Percentiles rank a stretch among this genome's conserved stretches.
phyloP scores from a whole-genome alignment of 768 basidiomycete species.

The Boletus pseudopeckii region DNA sequence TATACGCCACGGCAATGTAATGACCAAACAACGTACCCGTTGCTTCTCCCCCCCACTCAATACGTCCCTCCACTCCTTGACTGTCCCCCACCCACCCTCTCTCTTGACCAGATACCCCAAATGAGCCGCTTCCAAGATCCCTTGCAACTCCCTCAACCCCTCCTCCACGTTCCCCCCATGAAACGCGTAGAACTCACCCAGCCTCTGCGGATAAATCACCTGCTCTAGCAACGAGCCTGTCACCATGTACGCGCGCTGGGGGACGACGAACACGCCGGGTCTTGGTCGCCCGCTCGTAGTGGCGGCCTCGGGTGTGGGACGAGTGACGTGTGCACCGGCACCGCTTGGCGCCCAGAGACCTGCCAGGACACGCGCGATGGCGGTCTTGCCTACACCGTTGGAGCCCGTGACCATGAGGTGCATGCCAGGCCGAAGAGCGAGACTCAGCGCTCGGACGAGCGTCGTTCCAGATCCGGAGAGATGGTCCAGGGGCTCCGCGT shows the following conservation, averaged over 20 bases:
- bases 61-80: slow-evolving; percentile 97
- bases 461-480: slow-evolving; percentile 30
- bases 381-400: slow-evolving; percentile 90
- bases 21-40: slow-evolving; percentile 42
- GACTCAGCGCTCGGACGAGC: slow-evolving; percentile 67
- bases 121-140: slow-evolving; percentile 78
- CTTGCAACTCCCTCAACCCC: slow-evolving; percentile 66
- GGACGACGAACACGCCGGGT: slow-evolving; percentile 74
- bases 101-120: slow-evolving; percentile 79
- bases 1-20: not conserved
- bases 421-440: slow-evolving; percentile 66
- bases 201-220: slow-evolving; percentile 81
- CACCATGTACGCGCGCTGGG: slow-evolving; percentile 92
- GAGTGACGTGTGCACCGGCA: slow-evolving; percentile 29
- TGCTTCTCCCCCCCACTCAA: slow-evolving; percentile 97
- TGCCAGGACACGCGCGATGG: slow-evolving; percentile 83
- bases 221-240: slow-evolving; percentile 86
- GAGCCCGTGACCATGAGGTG: slow-evolving; percentile 93
- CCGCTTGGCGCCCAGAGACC: slow-evolving; percentile 78
- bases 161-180: slow-evolving; percentile 41
- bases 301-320: slow-evolving; percentile 25
- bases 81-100: slow-evolving; percentile 85
- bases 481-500: slow-evolving; percentile 10
- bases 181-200: slow-evolving; percentile 67
- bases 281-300: slow-evolving; percentile 33